Base-by-base conservation (phyloP, 352 stramenopile species). In the Thraustotheca clavata region DNA sequence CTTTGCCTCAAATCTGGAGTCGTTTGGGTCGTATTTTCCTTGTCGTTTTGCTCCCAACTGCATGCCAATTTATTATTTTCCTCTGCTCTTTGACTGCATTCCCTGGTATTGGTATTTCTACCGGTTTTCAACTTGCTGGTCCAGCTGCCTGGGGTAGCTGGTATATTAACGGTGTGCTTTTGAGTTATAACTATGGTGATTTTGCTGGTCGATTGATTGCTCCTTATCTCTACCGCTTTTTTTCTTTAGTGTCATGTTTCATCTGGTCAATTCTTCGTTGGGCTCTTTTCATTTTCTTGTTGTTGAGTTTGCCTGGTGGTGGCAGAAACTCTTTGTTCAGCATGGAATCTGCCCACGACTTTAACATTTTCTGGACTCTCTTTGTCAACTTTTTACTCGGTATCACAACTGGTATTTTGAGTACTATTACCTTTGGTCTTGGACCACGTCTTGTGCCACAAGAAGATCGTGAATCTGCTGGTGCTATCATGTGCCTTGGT, bases 131-230 rank as follows among this genome's bases (percentile, higher is more conserved):
- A 69, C 32, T 40, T 16, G 65, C 38, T 20, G 38, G 11, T 4
- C 40, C 27, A n/a, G 57, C 36, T 4, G 43, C 57, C 41, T 65
- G 57, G 57, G 27, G n/a, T 18, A 49, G 8, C 6, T 87, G 77
- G 80, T 87, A 86, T 67, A 79, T 72, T 55, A 47, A 71, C 3
- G 79, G 77, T 11, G 74, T 85, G 31, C 73, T 87, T 9, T 74
- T 68, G 7, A 71, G 49, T 33, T 87, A 84, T 76, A 84, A 86
- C 75, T 83, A 80, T 62, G 76, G 77, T 8, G 77, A 86, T 60
- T 85, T 79, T 59, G 69, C 83, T 48, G 80, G 75, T 4, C 73
- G 77, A 31, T 50, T 87, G 26, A 46, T 86, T 35, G 83, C 71
- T 3, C 70, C 71, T 22, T 61, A 71, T 14, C 70, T 84, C n/a